A percentile compares a stretch with the other conserved stretches of the same genome.
Evolutionary conservation across 1,139 yeast species (phyloP).

Genomic region (Magnusiomyces magnusii): DNA sequence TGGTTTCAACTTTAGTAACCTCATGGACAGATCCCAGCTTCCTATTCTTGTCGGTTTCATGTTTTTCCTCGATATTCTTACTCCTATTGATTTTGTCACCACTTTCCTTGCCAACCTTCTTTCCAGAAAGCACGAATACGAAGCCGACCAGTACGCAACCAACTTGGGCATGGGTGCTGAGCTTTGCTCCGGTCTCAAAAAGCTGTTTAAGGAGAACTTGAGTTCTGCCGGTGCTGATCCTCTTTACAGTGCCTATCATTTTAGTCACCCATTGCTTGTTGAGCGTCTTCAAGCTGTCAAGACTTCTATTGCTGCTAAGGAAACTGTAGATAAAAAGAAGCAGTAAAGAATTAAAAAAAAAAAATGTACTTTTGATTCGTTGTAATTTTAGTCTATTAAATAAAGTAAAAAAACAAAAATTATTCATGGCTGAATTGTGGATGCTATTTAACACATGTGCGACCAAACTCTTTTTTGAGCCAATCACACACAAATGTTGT

Average conservation of each 20-base stretch:
- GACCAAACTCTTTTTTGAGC: too few relatives aligned
- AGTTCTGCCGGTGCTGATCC: constrained; percentile 82
- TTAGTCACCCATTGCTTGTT: constrained; percentile 83
- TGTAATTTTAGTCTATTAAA: too few relatives aligned
- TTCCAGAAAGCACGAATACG: constrained; percentile 81
- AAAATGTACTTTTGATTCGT: too few relatives aligned
- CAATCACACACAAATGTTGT: too few relatives aligned
- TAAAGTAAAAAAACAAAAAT: too few relatives aligned
- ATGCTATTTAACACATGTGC: too few relatives aligned
- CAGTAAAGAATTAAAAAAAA: constrained; percentile 11
- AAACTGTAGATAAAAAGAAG: constrained; percentile 18
- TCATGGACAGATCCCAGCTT: constrained; percentile 32
- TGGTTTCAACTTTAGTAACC: constrained; percentile 48
- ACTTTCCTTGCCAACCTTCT: constrained; percentile 60
- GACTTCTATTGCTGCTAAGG: constrained; percentile 14
- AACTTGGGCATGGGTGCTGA: constrained; percentile 62
- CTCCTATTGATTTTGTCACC: constrained; percentile 65
- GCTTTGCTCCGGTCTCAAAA: constrained; percentile 65
- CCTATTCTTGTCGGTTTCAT: constrained; percentile 79
- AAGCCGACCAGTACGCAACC: constrained; percentile 85
- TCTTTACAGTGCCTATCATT: constrained; percentile 80
- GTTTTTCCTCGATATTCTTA: constrained; percentile 53
- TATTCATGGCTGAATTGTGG: too few relatives aligned
- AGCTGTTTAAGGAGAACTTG: constrained; percentile 70
- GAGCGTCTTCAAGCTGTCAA: constrained; percentile 73